Evolutionary conservation across 2,329 filamentous ascomycete genomes (phyloP).

Genomic region (Phyllosticta citribraziliensis): DNA sequence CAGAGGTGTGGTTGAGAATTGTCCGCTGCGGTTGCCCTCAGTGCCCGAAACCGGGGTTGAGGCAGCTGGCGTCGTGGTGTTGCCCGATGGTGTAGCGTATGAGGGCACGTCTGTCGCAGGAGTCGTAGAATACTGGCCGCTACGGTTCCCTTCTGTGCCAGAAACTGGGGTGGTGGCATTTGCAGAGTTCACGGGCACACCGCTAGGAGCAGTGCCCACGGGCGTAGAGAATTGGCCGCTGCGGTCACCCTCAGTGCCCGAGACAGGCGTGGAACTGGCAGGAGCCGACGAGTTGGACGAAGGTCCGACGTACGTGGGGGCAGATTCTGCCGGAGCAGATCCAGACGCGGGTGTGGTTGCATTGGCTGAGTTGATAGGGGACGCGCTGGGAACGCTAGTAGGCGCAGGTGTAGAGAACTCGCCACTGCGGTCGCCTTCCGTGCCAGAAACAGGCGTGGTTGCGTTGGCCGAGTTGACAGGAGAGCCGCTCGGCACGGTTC

Average conservation of each 20-base stretch:
- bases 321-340: neutral
- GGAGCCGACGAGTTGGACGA: conserved; percentile 11
- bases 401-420: neutral
- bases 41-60: conserved; percentile 10
- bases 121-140: neutral
- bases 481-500: neutral
- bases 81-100: neutral
- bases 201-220: neutral
- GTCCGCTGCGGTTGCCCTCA: neutral
- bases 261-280: conserved; percentile 11
- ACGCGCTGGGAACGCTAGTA: neutral
- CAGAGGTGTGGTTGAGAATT: neutral
- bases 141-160: neutral
- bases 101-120: neutral
- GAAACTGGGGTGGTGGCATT: neutral
- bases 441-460: conserved; percentile 3
- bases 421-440: neutral
- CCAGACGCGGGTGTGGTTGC: conserved; percentile 5
- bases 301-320: conserved; percentile 9
- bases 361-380: conserved; percentile 13
- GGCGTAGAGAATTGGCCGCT: neutral
- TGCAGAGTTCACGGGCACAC: neutral
- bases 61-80: neutral
- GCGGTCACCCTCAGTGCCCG: conserved; percentile 1
- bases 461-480: conserved; percentile 14